Percentiles rank a stretch among this genome's conserved stretches.
Evolutionary conservation across 345 rosid species (phyloP).

Genomic region (Reutealis trisperma): DNA sequence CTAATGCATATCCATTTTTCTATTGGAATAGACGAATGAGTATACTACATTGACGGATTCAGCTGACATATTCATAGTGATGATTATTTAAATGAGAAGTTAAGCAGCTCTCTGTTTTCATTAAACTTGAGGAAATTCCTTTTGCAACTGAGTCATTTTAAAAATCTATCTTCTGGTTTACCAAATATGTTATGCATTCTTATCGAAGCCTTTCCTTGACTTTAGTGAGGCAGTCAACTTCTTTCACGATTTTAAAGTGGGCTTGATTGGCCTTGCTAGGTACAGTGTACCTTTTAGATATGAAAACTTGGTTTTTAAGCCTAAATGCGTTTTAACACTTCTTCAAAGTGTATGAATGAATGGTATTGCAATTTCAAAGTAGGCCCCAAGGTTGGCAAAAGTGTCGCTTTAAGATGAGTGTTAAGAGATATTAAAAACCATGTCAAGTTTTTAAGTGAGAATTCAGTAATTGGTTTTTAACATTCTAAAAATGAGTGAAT

Average conservation of each 20-base stretch:
- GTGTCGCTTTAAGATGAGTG: not conserved
- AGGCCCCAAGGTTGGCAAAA: not conserved
- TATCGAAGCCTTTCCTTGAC: not conserved
- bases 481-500: not conserved
- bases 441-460: no score
- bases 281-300: not conserved
- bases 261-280: not conserved
- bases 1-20: not conserved
- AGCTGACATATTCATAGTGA: not conserved
- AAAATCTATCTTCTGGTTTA: not conserved
- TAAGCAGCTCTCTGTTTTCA: conserved; percentile 1
- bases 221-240: not conserved
- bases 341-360: not conserved
- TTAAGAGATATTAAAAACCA: no score
- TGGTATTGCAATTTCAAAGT: not conserved
- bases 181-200: not conserved
- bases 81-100: conserved; percentile 9
- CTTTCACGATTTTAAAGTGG: not conserved
- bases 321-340: not conserved
- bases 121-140: not conserved
- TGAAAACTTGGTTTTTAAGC: not conserved
- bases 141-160: not conserved
- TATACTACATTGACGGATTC: no score
- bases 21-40: not conserved
- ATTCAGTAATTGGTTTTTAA: no score